These are phyloP conservation scores for Candida xyloterini DNA, from an alignment of 805 yeast genomes.

Conservation along the genomic window DNA sequence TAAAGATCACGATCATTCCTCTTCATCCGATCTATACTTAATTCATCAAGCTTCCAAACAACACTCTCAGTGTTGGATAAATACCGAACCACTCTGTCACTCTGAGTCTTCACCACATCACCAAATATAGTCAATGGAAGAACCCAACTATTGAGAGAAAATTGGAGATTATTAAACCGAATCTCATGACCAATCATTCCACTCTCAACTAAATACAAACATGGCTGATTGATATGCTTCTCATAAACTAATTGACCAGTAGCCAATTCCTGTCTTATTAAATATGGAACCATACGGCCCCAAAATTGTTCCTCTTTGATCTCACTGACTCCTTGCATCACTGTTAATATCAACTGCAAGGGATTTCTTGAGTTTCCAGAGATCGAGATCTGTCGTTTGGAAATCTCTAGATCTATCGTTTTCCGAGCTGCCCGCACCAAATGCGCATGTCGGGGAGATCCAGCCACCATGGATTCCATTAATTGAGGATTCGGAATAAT, in stretches of 20 bases:
- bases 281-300: conserved; percentile 56
- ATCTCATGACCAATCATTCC: conserved; percentile 50
- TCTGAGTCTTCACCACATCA: conserved; percentile 42
- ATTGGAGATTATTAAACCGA: conserved; percentile 37
- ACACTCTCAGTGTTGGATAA: conserved; percentile 47
- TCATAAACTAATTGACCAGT: conserved; percentile 45
- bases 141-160: conserved; percentile 36
- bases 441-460: conserved; percentile 54
- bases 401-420: conserved; percentile 32
- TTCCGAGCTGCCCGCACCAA: conserved; percentile 51
- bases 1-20: conserved; percentile 51
- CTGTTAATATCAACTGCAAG: conserved; percentile 59
- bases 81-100: conserved; percentile 41
- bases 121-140: conserved; percentile 78
- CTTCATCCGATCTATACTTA: conserved; percentile 44
- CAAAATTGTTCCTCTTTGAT: conserved; percentile 53
- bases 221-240: conserved; percentile 43
- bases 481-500: conserved; percentile 1
- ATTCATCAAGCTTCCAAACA: conserved; percentile 63
- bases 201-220: conserved; percentile 53
- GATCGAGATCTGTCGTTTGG: conserved; percentile 14
- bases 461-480: conserved; percentile 26
- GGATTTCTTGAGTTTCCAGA: conserved; percentile 37
- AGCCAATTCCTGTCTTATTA: conserved; percentile 35
- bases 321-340: conserved; percentile 57